Conservation (phyloP, 225 moss, liverwort and hornwort genomes). For the Pleurozium schreberi region DNA sequence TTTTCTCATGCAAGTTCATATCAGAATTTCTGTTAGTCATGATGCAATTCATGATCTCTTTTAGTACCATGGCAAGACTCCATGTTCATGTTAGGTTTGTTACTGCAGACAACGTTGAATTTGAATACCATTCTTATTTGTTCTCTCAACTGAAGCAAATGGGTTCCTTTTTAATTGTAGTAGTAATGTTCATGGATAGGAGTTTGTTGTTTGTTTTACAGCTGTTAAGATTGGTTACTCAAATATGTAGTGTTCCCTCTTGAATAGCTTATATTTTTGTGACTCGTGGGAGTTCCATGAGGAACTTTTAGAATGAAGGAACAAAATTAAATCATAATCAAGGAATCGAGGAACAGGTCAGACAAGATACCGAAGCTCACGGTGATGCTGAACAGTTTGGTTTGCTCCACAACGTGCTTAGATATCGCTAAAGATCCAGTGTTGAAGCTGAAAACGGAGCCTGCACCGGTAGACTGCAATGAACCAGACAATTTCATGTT, state of each 20-base stretch:
- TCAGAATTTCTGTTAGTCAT: not conserved
- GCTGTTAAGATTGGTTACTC: not conserved
- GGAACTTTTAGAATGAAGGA: no score
- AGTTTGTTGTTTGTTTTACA: not conserved
- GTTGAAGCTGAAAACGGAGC: conserved; percentile 65
- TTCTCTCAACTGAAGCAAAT: not conserved
- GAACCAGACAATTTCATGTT: not conserved
- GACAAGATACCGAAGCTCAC: conserved; percentile 71
- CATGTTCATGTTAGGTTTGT: not conserved
- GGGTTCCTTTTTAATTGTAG: not conserved
- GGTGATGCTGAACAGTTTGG: conserved; percentile 73
- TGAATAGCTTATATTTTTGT: not conserved
- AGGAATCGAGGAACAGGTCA: not conserved
- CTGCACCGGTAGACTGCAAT: conserved; percentile 74
- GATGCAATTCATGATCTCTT: not conserved
- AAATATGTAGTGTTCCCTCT: not conserved
- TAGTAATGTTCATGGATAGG: not conserved
- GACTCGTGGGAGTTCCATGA: not conserved
- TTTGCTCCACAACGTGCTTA: conserved; percentile 74
- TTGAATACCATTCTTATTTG: not conserved
- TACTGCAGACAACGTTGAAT: not conserved
- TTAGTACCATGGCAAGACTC: not conserved
- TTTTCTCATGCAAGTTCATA: not conserved
- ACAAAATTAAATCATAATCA: not conserved
- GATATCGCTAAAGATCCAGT: conserved; percentile 60